These are phyloP conservation scores for Candolleomyces efflorescens DNA, from an alignment of 768 basidiomycete genomes.

Conservation along the genomic window DNA sequence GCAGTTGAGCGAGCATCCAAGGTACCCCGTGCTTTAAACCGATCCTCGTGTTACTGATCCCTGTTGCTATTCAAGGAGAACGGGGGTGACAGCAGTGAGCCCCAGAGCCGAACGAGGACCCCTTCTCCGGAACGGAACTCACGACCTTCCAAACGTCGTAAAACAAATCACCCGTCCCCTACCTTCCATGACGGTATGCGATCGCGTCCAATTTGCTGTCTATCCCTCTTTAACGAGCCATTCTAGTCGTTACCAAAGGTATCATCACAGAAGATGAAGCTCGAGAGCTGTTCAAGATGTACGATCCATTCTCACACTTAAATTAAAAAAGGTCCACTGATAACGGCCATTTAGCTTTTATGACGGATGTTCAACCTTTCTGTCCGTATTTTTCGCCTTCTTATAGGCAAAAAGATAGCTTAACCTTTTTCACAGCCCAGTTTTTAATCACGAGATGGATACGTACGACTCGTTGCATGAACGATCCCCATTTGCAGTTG, in stretches of 20 bases:
- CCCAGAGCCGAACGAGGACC: constrained; percentile 70
- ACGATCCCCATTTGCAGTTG: constrained; percentile 90
- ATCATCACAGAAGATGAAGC: constrained; percentile 81
- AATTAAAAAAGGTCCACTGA: constrained; percentile 5
- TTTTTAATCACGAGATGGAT: constrained; percentile 80
- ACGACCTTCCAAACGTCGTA: constrained; percentile 68
- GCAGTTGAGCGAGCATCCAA: constrained; percentile 76
- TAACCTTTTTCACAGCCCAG: constrained; percentile 45
- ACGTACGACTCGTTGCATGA: constrained; percentile 83
- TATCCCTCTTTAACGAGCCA: constrained; percentile 10
- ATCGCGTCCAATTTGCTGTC: constrained; percentile 5
- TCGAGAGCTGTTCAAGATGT: constrained; percentile 84
- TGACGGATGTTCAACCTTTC: constrained; percentile 72
- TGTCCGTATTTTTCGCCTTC: constrained; percentile 12
- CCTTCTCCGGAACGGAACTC: constrained; percentile 67
- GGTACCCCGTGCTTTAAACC: constrained; percentile 31
- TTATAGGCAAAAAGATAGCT: constrained; percentile 44
- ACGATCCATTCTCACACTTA: constrained; percentile 18
- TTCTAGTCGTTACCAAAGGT: constrained; percentile 76
- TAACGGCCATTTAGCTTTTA: constrained; percentile 60
- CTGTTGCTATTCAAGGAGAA: constrained; percentile 48
- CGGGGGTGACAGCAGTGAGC: constrained; percentile 68
- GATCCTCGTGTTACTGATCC: neutral
- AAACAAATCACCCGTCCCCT: constrained; percentile 58
- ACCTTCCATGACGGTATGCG: constrained; percentile 73